Conservation (phyloP, 2,329 filamentous ascomycete genomes). For the Cladosporium sp. region DNA sequence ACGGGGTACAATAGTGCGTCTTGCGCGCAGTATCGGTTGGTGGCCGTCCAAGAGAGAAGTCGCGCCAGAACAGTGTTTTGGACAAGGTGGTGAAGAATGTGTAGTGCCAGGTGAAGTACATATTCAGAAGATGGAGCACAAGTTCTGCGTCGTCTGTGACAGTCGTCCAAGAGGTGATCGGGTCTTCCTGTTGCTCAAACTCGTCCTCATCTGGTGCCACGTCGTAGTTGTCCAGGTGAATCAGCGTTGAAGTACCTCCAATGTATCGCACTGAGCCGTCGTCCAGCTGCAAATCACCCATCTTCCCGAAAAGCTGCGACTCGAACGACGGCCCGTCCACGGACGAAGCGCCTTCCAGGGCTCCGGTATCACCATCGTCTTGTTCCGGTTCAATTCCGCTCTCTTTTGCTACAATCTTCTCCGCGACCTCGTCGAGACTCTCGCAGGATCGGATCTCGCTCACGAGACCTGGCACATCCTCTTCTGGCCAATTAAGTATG, state of each 20-base stretch:
- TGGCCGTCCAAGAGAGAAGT: slow-evolving; percentile 69
- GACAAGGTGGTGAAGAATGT: slow-evolving; percentile 90
- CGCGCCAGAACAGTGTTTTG: slow-evolving; percentile 76
- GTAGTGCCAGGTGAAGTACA: slow-evolving; percentile 99
- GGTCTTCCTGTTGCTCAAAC: slow-evolving; percentile 54
- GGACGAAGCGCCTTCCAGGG: slow-evolving; percentile 30
- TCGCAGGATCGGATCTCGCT: slow-evolving; percentile 83
- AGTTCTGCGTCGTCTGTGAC: slow-evolving; percentile 75
- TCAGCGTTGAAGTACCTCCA: slow-evolving; percentile 87
- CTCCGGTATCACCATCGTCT: slow-evolving; percentile 33
- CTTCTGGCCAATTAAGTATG: slow-evolving; percentile 83
- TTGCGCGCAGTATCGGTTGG: slow-evolving; percentile 41
- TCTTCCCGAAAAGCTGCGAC: slow-evolving; percentile 79
- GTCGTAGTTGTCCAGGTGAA: slow-evolving; percentile 60
- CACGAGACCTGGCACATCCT: slow-evolving; percentile 76
- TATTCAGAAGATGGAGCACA: slow-evolving; percentile 80
- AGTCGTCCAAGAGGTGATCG: slow-evolving; percentile 78
- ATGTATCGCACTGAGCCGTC: slow-evolving; percentile 87
- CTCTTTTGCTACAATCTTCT: slow-evolving; percentile 50
- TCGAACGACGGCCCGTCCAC: slow-evolving; percentile 49
- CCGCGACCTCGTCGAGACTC: slow-evolving; percentile 58
- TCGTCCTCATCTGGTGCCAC: slow-evolving; percentile 32
- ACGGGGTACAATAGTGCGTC: slow-evolving; percentile 75
- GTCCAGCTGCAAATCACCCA: slow-evolving; percentile 83
- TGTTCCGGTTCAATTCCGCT: slow-evolving; percentile 42